Base-by-base conservation (phyloP, 108 stramenopile genomes). In the Fragilaria crotonensis region DNA sequence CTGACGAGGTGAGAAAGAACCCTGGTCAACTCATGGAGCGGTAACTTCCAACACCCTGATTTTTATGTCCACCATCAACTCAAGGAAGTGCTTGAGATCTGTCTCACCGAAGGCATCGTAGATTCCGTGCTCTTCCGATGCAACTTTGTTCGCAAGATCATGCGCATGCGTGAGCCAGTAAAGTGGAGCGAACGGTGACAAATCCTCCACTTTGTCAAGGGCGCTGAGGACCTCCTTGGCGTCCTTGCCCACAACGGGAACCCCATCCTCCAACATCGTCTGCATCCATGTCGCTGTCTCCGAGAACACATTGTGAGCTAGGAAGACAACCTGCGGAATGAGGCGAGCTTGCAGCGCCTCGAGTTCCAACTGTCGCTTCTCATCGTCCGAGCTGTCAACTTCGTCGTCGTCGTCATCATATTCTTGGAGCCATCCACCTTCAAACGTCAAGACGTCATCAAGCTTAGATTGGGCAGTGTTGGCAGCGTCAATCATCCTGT, bases 341-440 rank as follows among this genome's bases (percentile, higher is more conserved):
- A 73, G 63, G 0, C 64, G 58, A 4, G 64, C 52, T 21, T 77
- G 74, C 54, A 90, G 76, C 33, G 44, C 51, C 14, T 54, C 26
- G 45, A 84, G 57, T 44, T 90, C 78, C 3, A 61, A 44, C 11
- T 59, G 55, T 20, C 81, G 77, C 29, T 62, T 59, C 47, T 52
- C 56, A 20, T 48, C 74, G 5, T 36, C 51, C 44, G 58, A 60
- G 44, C 60, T 46, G 20, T 48, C 44, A 17, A 27, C 25, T 17
- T 65, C 68, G 50, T 73, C 65, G 20, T 82, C 75, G 30, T 72
- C 76, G 20, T 64, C 2, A 14, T 67, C 52, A n/a, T n/a, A n/a
- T n/a, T n/a, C n/a, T n/a, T n/a, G n/a, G 25, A 89, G 68, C 85
- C 83, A 90, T 5, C 89, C 89, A 64, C 89, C 85, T 0, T 60